Base-by-base conservation (phyloP, 805 yeast genomes). In the Saccharomyces cerevisiae region DNA sequence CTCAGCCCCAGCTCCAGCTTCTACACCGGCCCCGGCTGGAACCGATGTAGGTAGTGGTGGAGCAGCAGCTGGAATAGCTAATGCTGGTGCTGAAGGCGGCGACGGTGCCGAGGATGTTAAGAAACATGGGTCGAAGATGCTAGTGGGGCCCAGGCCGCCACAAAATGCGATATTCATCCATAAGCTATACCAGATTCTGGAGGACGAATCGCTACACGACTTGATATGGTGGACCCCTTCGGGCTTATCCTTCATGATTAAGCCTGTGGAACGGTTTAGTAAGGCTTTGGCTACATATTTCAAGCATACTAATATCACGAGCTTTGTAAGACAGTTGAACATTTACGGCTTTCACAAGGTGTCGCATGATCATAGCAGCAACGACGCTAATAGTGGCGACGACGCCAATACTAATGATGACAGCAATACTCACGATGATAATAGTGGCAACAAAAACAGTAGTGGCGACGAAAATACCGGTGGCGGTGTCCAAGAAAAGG, bases 151-250 rank as follows among this genome's bases (percentile, higher is more conserved):
- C 41, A 54, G 55, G 21, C 57, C 59, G 50, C 73, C 74, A 47
- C 75, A 73, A 54, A 81, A 80, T 60, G 76, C 83, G 0, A 81
- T 83, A 4, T 92, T 92, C 72, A 87, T 91, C 56, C 96, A 91
- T 71, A 92, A 92, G 67, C 79, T 92, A 27, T 91, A 88, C 75
- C 83, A 85, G 58, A 92, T 92, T 95, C 78, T 92, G 50, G 96
- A 91, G 62, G 97, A 92, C 66, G 74, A 75, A 2, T 70, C 79
- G 29, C 73, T 92, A 32, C 73, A 79, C 54, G 94, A 86, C 65
- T 76, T 92, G 41, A 92, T 92, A 26, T 84, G 92, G 83, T 92
- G 98, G 97, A 71, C 89, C 0, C 76, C 80, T 10, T 64, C 82
- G 10, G 80, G 80, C 56, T 87, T 84, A 50, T 81, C 91, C 4